Base-by-base conservation (phyloP, 73 alveolate species). In the Diophrys sp. region DNA sequence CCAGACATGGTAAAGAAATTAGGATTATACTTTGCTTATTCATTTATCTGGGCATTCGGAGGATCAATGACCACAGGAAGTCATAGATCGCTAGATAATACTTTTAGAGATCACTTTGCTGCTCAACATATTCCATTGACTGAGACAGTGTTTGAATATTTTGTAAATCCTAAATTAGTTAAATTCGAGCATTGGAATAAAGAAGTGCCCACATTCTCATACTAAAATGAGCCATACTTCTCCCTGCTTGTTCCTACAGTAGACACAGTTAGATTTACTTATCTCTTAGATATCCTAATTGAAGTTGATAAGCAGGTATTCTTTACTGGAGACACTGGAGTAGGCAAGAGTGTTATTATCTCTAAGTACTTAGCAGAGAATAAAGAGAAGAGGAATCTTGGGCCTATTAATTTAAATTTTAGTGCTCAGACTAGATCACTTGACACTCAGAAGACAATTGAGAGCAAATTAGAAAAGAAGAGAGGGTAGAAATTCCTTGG, bases 291-390 rank as follows among this genome's bases (percentile, higher is more conserved):
- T 77, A 88, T 91, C 78, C 88, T 92, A 34, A 86, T 96, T 53
- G 71, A 87, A 74, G 88, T 85, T 24, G 78, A 87, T 62, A 75
- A 85, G 75, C 97, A 94, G 70, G 91, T 96, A 1, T 94, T 94
- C 94, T 95, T 96, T 25, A 94, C 98, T 23, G 97, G 98, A 33
- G 94, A 88, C 55, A 92, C 98, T 56, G 99, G 99, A 29, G 96
- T 97, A 0, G 99, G 99, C n/a, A 96, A 96, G 79, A 85, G 97
- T 33, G 94, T 95, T 24, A 94, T 96, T 55, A 86, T 95, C 67
- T 89, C 89, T 31, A 89, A 93, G 78, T 89, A 93, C 77, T 75
- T 92, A 23, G 81, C 92, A 30, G 80, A 73, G 31, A 78, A 91
- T 29, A 72, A 83, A 80, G 97, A 89, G 67, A 81, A 88, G n/a